These are phyloP conservation scores for Geotrichum europaeum DNA, from an alignment of 1,139 yeast species.

Conservation along the genomic window DNA sequence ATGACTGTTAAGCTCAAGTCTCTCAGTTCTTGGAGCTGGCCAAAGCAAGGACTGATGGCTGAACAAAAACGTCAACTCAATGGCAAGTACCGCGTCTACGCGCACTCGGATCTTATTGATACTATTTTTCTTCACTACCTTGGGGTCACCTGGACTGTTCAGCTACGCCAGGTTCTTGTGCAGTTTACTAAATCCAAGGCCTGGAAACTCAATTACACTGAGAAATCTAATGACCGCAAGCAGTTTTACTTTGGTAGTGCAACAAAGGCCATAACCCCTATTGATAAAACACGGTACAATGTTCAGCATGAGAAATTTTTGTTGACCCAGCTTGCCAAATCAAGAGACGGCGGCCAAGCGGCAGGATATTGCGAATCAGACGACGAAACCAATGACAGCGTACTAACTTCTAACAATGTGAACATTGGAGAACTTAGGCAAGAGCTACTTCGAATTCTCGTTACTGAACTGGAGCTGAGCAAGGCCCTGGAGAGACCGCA, in stretches of 20 bases:
- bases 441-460: conserved; percentile 13
- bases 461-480: conserved; percentile 18
- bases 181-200: background rate
- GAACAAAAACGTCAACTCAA: conserved; percentile 19
- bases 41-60: conserved; percentile 15
- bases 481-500: conserved; percentile 16
- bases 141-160: conserved; percentile 16
- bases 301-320: conserved; percentile 2
- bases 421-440: conserved; percentile 12
- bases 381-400: background rate
- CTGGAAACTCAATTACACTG: background rate
- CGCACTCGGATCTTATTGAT: conserved; percentile 22
- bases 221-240: background rate
- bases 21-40: conserved; percentile 20
- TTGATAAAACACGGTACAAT: conserved; percentile 5
- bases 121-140: conserved; percentile 17
- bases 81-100: conserved; percentile 20
- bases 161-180: conserved; percentile 2
- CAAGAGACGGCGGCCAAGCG: background rate
- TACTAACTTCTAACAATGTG: background rate
- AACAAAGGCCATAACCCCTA: background rate
- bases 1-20: conserved; percentile 19
- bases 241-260: conserved; percentile 5
- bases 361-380: conserved; percentile 4
- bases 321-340: conserved; percentile 5